Evolutionary conservation across 352 stramenopile genomes (phyloP).

Genomic region (Peronospora belbahrii): DNA sequence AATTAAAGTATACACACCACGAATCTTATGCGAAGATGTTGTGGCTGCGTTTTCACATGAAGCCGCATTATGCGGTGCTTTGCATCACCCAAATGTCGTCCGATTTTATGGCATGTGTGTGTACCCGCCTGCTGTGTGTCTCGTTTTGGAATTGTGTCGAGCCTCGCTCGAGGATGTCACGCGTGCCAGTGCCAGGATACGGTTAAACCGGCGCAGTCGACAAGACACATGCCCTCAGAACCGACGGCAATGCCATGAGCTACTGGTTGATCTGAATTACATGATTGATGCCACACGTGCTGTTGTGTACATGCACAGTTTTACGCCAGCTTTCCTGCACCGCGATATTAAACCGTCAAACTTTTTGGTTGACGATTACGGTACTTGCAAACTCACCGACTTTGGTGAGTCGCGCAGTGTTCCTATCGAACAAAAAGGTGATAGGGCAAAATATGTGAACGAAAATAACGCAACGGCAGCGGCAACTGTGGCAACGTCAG

Average conservation of each 20-base stretch:
- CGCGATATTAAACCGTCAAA: constrained; percentile 66
- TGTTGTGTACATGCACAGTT: constrained; percentile 66
- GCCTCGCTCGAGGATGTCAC: constrained; percentile 39
- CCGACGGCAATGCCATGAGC: constrained; percentile 24
- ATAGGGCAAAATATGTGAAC: constrained; percentile 3
- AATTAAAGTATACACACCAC: constrained; percentile 74
- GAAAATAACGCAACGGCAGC: constrained; percentile 13
- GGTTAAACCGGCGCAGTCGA: constrained; percentile 5
- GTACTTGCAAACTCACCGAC: constrained; percentile 47
- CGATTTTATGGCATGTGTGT: constrained; percentile 83
- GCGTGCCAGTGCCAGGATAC: constrained; percentile 19
- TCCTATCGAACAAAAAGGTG: constrained; percentile 17
- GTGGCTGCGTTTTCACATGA: constrained; percentile 81
- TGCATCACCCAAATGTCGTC: constrained; percentile 76
- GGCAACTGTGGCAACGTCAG: constrained; percentile 7
- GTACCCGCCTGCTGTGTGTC: constrained; percentile 59
- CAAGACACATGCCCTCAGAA: constrained; percentile 5
- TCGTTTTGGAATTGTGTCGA: constrained; percentile 55
- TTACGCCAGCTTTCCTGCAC: constrained; percentile 61
- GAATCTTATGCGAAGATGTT: constrained; percentile 42
- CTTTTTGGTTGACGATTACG: constrained; percentile 46
- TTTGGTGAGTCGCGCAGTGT: constrained; percentile 52
- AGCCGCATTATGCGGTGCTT: constrained; percentile 55
- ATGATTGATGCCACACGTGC: constrained; percentile 61
- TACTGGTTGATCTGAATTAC: constrained; percentile 46